phyloP scores from a whole-genome alignment of 2,329 filamentous ascomycete species.

The Fusarium cyanostomum region DNA sequence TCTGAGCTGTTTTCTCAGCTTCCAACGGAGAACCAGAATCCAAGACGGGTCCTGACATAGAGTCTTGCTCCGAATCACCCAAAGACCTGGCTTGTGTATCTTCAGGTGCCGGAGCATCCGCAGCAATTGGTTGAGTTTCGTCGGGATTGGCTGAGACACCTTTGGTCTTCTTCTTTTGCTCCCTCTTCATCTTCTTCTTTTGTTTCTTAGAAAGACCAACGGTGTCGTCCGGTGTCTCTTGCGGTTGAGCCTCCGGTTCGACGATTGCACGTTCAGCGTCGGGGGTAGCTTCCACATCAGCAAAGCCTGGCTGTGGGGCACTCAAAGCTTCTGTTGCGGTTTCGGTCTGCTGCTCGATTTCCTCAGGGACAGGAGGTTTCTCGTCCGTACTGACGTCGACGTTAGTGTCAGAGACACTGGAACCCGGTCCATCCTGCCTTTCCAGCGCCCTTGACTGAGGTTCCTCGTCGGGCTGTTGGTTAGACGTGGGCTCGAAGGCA shows the following conservation, averaged over 20 bases:
- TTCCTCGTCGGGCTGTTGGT: neutral
- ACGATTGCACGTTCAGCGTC: neutral
- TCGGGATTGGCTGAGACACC: neutral
- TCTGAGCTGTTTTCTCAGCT: neutral
- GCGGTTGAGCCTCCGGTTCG: neutral
- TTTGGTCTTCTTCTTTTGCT: neutral
- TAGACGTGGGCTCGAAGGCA: no score
- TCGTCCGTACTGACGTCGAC: neutral
- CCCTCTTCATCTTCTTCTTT: constrained; percentile 6
- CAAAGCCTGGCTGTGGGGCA: neutral
- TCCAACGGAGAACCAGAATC: neutral
- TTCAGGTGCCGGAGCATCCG: neutral
- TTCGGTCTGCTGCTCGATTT: neutral
- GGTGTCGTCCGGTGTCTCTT: constrained; percentile 5
- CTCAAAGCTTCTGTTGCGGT: neutral
- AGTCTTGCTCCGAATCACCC: neutral
- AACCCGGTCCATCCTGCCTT: neutral
- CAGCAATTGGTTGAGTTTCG: neutral
- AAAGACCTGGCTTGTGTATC: neutral
- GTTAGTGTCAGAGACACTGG: neutral
- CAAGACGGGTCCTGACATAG: neutral
- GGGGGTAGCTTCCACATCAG: neutral
- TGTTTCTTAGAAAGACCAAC: constrained; percentile 1
- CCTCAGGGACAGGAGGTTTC: neutral
- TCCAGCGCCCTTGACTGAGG: neutral